A percentile compares a stretch with the other conserved stretches of the same genome.
Conservation (phyloP, 352 stramenopile genomes). For the Phytophthora cactorum region DNA sequence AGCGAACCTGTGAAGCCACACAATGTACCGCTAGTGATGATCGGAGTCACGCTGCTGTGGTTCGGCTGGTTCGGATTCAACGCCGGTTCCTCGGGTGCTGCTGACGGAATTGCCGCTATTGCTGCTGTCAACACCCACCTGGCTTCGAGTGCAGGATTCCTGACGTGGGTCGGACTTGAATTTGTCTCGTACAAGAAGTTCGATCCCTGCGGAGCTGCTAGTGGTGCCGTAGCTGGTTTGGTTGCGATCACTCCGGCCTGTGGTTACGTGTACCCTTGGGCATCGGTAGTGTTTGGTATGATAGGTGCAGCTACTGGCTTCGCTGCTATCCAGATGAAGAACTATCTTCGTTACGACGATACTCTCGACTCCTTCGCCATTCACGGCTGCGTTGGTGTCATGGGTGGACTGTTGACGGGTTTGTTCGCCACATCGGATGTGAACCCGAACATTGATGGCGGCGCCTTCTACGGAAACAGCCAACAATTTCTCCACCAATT, state of each 20-base stretch:
- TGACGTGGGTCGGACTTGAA: constrained; percentile 74
- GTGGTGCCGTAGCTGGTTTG: constrained; percentile 67
- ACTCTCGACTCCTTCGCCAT: constrained; percentile 84
- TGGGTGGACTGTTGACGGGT: constrained; percentile 68
- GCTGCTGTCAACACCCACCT: constrained; percentile 78
- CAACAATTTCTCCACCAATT: constrained; percentile 64
- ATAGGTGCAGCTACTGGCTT: constrained; percentile 64
- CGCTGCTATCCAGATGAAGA: constrained; percentile 65
- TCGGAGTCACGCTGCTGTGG: constrained; percentile 77
- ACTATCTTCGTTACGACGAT: constrained; percentile 77
- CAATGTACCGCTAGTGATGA: constrained; percentile 89
- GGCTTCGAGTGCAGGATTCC: constrained; percentile 61
- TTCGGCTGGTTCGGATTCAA: constrained; percentile 92
- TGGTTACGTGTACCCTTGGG: constrained; percentile 76
- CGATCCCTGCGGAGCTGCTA: constrained; percentile 68
- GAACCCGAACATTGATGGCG: constrained; percentile 62
- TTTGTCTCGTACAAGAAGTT: constrained; percentile 57
- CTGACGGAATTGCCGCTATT: constrained; percentile 68
- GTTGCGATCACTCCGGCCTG: constrained; percentile 75
- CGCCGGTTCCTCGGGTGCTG: constrained; percentile 62
- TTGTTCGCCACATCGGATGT: constrained; percentile 70
- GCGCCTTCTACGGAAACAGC: constrained; percentile 59
- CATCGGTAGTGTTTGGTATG: constrained; percentile 74
- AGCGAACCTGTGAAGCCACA: constrained; percentile 73
- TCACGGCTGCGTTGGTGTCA: constrained; percentile 69